Base-by-base conservation (phyloP, 116 monocot species). In the Phalaenopsis hybrid region DNA sequence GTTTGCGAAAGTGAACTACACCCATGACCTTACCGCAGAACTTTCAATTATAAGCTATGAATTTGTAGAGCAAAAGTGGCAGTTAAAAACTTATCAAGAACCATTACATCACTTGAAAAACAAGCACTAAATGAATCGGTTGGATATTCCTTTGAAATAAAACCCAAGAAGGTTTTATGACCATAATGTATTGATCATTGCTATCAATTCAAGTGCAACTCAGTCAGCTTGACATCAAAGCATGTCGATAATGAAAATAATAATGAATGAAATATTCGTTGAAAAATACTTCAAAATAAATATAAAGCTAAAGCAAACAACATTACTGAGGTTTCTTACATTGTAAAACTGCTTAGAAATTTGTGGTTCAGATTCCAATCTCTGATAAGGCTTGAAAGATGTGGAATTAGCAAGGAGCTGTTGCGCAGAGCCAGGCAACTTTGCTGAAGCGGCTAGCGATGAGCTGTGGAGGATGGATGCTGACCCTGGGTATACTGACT, bases 321-420 rank as follows among this genome's bases (percentile, higher is more conserved):
- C n/a, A 8, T 23, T 77, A 51, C 5, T 5, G 13, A 77, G 75
- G 75, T 76, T 31, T 20, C 94, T 90, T 89, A 97, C 97, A 84
- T 84, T 90, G 81, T 94, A 92, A 76, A 94, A 94, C 37, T 90
- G 85, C 79, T 92, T 91, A 67, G 89, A 82, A 23, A 90, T 33
- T 20, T 92, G 87, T 57, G 81, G 45, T 69, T 85, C 88, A 83
- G 96, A 84, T n/a, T 84, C 80, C 48, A 82, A 61, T 67, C 81
- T 83, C 61, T 81, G 85, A 65, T 78, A 48, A 73, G 76, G 68
- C 80, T 84, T 89, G 75, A 69, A 76, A 46, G 28, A 85, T 87
- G 61, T 81, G 48, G 41, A 20, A 76, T 82, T 81, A 25, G 83
- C 79, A 72, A 75, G 58, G 80, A 75, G 48, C 50, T 87, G 88